phyloP scores from a whole-genome alignment of 2,329 filamentous ascomycete genomes.

The Neonectria punicea region DNA sequence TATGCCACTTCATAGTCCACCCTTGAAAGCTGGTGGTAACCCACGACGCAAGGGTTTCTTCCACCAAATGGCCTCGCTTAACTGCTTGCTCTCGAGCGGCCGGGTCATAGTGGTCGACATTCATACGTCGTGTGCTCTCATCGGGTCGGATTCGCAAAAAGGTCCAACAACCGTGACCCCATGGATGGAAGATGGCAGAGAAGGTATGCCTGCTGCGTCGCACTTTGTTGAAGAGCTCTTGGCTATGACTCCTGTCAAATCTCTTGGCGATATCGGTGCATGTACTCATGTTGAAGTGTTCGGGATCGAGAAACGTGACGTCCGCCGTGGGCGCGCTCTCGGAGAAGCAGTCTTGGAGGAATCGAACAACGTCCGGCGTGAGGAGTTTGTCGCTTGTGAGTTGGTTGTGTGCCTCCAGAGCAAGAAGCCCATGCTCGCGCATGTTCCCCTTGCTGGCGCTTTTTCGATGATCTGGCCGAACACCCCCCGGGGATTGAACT shows the following conservation, averaged over 20 bases:
- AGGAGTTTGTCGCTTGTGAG: not conserved
- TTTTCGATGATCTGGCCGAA: not conserved
- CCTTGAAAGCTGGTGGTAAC: not conserved
- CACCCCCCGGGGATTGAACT: not conserved
- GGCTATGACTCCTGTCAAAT: not conserved
- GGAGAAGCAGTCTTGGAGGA: not conserved
- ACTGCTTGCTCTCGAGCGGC: no score
- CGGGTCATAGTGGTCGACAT: slow-evolving; percentile 11
- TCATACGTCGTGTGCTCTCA: not conserved
- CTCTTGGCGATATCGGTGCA: not conserved
- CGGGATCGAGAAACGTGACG: not conserved
- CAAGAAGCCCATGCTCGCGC: not conserved
- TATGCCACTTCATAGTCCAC: not conserved
- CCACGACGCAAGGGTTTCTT: not conserved
- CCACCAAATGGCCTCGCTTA: not conserved
- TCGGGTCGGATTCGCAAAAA: not conserved
- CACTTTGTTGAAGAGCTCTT: not conserved
- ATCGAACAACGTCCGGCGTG: not conserved
- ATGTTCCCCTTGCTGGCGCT: not conserved
- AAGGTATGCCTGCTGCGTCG: not conserved
- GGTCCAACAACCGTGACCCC: not conserved
- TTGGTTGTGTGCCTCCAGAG: not conserved
- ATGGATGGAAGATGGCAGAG: not conserved
- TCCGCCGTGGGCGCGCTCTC: not conserved
- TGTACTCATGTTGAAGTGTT: not conserved